These are phyloP conservation scores for Carex sylvatica DNA, from an alignment of 202 grass and related monocot genomes.

Conservation along the genomic window DNA sequence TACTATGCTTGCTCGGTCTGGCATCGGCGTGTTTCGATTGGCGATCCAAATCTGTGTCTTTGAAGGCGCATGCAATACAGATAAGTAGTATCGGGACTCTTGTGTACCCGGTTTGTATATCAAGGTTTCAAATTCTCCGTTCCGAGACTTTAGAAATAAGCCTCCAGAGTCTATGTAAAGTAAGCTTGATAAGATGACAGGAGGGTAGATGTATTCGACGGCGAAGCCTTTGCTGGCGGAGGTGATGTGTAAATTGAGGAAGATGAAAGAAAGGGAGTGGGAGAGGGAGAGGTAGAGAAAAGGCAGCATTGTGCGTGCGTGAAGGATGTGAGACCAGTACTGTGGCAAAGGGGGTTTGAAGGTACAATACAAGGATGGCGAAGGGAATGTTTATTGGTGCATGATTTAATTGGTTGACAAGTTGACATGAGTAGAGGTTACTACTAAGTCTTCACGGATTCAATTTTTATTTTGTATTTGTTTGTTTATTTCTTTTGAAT, in stretches of 20 bases:
- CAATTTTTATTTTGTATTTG: not conserved
- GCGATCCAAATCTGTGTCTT: conserved; percentile 45
- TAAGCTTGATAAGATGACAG: conserved; percentile 18
- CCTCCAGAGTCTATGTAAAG: conserved; percentile 39
- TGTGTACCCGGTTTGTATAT: conserved; percentile 32
- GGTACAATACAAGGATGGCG: not conserved
- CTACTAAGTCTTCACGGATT: not conserved
- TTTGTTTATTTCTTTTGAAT: too few relatives aligned
- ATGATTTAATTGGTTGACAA: not conserved
- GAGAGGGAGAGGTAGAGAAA: conserved; percentile 10
- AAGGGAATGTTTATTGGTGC: not conserved
- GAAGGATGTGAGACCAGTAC: not conserved
- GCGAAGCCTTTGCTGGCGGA: not conserved
- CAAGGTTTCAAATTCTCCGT: too few relatives aligned
- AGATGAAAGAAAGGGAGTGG: not conserved
- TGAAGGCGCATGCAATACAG: conserved; percentile 38
- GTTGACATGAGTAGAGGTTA: not conserved
- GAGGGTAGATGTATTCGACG: conserved; percentile 47
- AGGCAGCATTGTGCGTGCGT: not conserved
- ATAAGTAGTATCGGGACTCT: conserved; percentile 46
- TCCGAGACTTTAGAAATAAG: not conserved
- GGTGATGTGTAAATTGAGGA: not conserved
- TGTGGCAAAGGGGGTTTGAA: not conserved
- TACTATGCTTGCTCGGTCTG: conserved; percentile 26
- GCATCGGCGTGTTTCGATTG: conserved; percentile 22